phyloP scores from a whole-genome alignment of 176 grass and related monocot species.

The Dendrocalamus sinicus region DNA sequence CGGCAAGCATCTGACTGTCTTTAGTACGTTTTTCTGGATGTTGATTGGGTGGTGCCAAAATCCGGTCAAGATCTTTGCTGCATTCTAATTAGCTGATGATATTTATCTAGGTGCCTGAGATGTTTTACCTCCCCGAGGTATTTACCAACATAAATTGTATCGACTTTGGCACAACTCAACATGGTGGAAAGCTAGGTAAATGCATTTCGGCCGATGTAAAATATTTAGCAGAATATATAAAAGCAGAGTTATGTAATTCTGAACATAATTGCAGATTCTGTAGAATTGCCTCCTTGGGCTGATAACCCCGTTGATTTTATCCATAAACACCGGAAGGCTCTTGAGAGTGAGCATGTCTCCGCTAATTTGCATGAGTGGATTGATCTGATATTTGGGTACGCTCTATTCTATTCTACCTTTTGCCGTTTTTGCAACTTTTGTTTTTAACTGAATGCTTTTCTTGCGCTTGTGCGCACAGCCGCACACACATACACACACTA shows the following conservation, averaged over 20 bases:
- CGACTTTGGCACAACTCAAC: constrained; percentile 94
- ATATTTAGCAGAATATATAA: constrained; percentile 29
- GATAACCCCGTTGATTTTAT: constrained; percentile 95
- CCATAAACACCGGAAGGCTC: constrained; percentile 93
- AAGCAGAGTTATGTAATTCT: constrained; percentile 11
- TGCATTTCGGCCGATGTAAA: constrained; percentile 12
- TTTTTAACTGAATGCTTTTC: constrained; percentile 2
- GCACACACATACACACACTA: neutral
- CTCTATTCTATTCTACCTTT: constrained; percentile 23
- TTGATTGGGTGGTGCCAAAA: constrained; percentile 28
- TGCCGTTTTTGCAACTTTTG: constrained; percentile 17
- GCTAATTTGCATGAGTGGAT: constrained; percentile 97
- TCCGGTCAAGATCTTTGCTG: constrained; percentile 24
- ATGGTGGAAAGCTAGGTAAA: constrained; percentile 93
- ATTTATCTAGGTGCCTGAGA: constrained; percentile 84
- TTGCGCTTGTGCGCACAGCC: neutral
- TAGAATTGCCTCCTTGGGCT: constrained; percentile 94
- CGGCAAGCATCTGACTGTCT: constrained; percentile 14
- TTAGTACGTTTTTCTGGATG: constrained; percentile 20
- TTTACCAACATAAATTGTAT: constrained; percentile 90
- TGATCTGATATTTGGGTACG: constrained; percentile 94
- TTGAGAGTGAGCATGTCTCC: constrained; percentile 96
- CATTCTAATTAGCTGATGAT: constrained; percentile 46
- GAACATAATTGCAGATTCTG: constrained; percentile 69
- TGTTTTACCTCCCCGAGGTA: constrained; percentile 97